Percentiles rank a stretch among this genome's conserved stretches.
Conservation (phyloP, 805 yeast genomes). For the Phaffomyces antillensis region DNA sequence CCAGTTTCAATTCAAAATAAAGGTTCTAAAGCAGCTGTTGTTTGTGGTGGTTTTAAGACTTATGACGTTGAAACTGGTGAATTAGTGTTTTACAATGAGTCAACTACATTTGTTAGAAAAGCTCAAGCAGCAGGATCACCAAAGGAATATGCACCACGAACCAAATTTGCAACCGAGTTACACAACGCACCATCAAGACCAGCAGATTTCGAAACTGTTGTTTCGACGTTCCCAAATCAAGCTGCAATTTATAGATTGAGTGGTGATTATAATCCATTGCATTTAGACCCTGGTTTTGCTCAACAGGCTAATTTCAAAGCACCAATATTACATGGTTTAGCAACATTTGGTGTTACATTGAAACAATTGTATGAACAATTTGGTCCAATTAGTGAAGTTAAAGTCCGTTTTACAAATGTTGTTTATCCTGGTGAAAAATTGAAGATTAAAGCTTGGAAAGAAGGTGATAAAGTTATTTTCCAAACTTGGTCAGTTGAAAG, state of each 20-base stretch:
- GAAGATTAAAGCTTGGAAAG: conserved; percentile 78
- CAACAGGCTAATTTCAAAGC: conserved; percentile 74
- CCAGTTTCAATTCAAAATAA: conserved; percentile 79
- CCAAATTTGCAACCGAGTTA: conserved; percentile 52
- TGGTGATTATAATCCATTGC: conserved; percentile 94
- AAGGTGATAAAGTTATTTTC: conserved; percentile 57
- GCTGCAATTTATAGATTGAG: conserved; percentile 88
- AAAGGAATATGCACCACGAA: conserved; percentile 39
- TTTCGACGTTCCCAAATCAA: conserved; percentile 58
- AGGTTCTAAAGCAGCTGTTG: conserved; percentile 73
- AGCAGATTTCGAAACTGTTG: conserved; percentile 61
- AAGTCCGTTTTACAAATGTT: conserved; percentile 83
- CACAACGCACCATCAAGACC: conserved; percentile 54
- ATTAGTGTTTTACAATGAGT: conserved; percentile 68
- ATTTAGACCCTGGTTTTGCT: conserved; percentile 89
- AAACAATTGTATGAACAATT: conserved; percentile 71
- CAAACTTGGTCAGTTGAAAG: conserved; percentile 79
- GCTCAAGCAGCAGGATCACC: conserved; percentile 40
- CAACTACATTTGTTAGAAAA: conserved; percentile 79
- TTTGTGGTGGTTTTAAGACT: conserved; percentile 68
- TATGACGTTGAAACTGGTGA: conserved; percentile 64
- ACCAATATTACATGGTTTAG: conserved; percentile 92
- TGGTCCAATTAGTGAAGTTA: conserved; percentile 78
- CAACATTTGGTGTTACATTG: conserved; percentile 76
- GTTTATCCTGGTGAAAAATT: conserved; percentile 94